Evolutionary conservation across 2,329 filamentous ascomycete genomes (phyloP).

Genomic region (Truncatella angustata): DNA sequence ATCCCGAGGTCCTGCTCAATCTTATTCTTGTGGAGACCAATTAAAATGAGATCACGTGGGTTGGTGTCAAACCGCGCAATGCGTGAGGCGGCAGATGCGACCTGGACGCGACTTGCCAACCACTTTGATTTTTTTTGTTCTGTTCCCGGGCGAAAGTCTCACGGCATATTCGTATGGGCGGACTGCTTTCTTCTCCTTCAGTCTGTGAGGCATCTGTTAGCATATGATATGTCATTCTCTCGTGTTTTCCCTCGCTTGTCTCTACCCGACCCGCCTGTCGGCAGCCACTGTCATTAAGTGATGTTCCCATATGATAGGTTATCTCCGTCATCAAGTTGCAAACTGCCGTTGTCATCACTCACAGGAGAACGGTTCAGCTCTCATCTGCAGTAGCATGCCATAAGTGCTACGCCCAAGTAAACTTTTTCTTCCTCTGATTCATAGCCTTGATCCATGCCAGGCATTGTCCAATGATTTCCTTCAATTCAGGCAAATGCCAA

Average conservation of each 20-base stretch:
- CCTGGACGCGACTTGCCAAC: constrained; percentile 3
- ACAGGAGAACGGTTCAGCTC: too few species aligned
- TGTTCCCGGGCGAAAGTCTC: too few species aligned
- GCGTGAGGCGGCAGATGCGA: neutral
- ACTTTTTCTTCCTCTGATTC: too few species aligned
- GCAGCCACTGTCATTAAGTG: neutral
- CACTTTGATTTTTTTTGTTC: neutral
- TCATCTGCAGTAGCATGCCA: neutral
- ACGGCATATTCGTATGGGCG: too few species aligned
- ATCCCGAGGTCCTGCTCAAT: neutral
- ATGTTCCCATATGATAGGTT: neutral
- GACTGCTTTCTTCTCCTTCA: too few species aligned
- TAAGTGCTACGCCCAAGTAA: constrained; percentile 5
- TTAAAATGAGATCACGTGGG: constrained; percentile 2
- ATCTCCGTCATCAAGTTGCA: neutral
- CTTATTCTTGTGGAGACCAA: neutral
- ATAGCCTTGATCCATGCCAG: neutral
- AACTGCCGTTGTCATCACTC: neutral
- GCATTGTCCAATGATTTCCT: constrained; percentile 1
- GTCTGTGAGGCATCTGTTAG: neutral
- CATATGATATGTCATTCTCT: too few species aligned
- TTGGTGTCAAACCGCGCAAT: constrained; percentile 1
- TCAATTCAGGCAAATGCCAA: too few species aligned
- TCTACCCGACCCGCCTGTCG: too few species aligned
- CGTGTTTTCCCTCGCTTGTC: too few species aligned